Evolutionary conservation across 805 yeast species (phyloP).

Genomic region (Metschnikowia proteae): DNA sequence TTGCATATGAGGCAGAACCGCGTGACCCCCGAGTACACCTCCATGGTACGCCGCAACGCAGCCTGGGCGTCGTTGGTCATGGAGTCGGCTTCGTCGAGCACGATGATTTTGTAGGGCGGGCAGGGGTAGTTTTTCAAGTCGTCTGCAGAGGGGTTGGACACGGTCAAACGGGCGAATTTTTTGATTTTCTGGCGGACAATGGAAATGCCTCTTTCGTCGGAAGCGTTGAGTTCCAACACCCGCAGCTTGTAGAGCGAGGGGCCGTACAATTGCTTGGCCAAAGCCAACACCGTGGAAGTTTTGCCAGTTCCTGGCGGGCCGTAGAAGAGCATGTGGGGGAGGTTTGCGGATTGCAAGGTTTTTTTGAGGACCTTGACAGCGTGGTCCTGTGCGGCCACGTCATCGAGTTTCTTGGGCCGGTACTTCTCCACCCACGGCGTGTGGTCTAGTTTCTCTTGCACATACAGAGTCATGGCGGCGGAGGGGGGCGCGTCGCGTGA

Average conservation of each 20-base stretch:
- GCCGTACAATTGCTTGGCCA: slow-evolving; percentile 74
- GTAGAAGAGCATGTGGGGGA: slow-evolving; percentile 88
- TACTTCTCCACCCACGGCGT: slow-evolving; percentile 90
- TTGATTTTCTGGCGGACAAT: slow-evolving; percentile 83
- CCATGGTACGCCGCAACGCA: slow-evolving; percentile 93
- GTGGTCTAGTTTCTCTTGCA: slow-evolving; percentile 43
- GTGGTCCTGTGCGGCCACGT: slow-evolving; percentile 88
- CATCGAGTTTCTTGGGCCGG: slow-evolving; percentile 83
- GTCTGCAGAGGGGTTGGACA: slow-evolving; percentile 71
- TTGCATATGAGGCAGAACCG: slow-evolving; percentile 94
- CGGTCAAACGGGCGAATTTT: slow-evolving; percentile 79
- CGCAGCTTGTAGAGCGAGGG: slow-evolving; percentile 64
- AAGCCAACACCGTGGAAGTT: slow-evolving; percentile 81
- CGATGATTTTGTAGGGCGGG: slow-evolving; percentile 92
- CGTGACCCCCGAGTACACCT: slow-evolving; percentile 79
- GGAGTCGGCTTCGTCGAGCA: slow-evolving; percentile 93
- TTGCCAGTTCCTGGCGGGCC: slow-evolving; percentile 96
- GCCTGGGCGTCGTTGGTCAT: slow-evolving; percentile 97
- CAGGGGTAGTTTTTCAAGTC: slow-evolving; percentile 80
- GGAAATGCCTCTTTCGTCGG: slow-evolving; percentile 87
- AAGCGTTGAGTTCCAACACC: slow-evolving; percentile 81
- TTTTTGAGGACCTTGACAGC: slow-evolving; percentile 79
- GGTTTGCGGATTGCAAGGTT: slow-evolving; percentile 73
- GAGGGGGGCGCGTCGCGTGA: not conserved
- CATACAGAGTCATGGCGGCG: slow-evolving; percentile 22